A percentile compares a stretch with the other conserved stretches of the same genome.
Conservation (phyloP, 768 basidiomycete genomes). For the Auricularia sp. region DNA sequence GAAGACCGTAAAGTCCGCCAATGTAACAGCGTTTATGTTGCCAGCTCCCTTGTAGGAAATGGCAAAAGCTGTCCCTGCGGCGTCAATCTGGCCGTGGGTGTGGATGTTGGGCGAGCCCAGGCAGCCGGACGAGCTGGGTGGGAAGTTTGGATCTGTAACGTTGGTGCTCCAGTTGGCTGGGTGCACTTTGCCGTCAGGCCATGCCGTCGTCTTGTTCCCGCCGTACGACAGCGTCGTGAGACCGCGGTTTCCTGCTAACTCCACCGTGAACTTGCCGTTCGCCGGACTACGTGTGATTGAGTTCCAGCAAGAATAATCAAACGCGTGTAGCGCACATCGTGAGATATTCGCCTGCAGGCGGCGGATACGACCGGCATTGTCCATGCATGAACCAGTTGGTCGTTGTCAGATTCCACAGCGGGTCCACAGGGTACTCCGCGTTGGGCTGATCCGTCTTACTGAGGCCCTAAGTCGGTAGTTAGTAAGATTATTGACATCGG, state of each 20-base stretch:
- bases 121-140: neutral
- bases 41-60: slow-evolving; percentile 1
- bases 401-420: neutral
- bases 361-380: neutral
- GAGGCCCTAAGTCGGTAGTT: neutral
- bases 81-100: neutral
- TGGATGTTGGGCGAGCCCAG: neutral
- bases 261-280: slow-evolving; percentile 1
- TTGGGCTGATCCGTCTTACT: neutral
- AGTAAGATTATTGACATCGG: neutral
- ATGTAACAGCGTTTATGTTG: neutral
- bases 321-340: neutral
- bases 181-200: slow-evolving; percentile 3
- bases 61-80: slow-evolving; percentile 3
- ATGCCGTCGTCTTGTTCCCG: neutral
- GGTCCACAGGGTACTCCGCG: neutral
- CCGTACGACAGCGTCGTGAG: slow-evolving; percentile 3
- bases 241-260: slow-evolving; percentile 1
- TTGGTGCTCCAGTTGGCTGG: neutral
- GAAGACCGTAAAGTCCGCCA: slow-evolving; percentile 4
- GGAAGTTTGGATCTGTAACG: neutral
- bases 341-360: neutral
- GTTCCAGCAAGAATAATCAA: neutral
- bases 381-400: neutral
- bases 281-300: neutral